phyloP scores from a whole-genome alignment of 257 asterid species.

The Solanum virginianum region DNA sequence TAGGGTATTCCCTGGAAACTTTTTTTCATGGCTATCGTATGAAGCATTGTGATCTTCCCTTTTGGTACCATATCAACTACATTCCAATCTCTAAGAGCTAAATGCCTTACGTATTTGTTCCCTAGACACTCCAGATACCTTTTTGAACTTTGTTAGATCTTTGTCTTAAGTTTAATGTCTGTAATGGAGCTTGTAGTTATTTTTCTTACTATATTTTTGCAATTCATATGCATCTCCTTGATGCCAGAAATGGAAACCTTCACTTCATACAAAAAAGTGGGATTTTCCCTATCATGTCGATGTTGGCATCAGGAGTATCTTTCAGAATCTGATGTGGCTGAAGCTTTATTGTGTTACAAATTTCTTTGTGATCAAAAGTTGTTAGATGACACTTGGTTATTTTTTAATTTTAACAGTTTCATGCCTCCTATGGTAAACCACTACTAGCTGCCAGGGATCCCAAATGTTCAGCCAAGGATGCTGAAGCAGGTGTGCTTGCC shows the following conservation, averaged over 20 bases:
- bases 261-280: background rate
- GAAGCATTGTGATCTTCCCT: background rate
- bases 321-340: background rate
- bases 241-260: too few relatives aligned
- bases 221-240: too few relatives aligned
- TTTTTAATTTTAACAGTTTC: slow-evolving; percentile 56
- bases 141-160: too few relatives aligned
- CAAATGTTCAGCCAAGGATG: slow-evolving; percentile 94
- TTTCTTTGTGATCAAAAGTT: background rate
- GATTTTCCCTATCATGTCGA: background rate
- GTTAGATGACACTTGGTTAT: background rate
- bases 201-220: too few relatives aligned
- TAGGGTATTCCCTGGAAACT: background rate
- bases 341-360: background rate
- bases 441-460: slow-evolving; percentile 90
- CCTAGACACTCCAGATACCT: too few relatives aligned
- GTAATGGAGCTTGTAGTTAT: too few relatives aligned
- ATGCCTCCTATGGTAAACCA: slow-evolving; percentile 94
- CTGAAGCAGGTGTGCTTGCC: slow-evolving; percentile 93
- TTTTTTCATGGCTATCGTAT: background rate
- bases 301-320: background rate
- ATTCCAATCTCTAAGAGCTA: too few relatives aligned
- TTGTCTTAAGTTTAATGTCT: too few relatives aligned
- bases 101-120: too few relatives aligned
- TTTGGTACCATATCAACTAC: background rate